Evolutionary conservation across 495 filamentous ascomycete species (phyloP).

Genomic region (Collariella sp.): DNA sequence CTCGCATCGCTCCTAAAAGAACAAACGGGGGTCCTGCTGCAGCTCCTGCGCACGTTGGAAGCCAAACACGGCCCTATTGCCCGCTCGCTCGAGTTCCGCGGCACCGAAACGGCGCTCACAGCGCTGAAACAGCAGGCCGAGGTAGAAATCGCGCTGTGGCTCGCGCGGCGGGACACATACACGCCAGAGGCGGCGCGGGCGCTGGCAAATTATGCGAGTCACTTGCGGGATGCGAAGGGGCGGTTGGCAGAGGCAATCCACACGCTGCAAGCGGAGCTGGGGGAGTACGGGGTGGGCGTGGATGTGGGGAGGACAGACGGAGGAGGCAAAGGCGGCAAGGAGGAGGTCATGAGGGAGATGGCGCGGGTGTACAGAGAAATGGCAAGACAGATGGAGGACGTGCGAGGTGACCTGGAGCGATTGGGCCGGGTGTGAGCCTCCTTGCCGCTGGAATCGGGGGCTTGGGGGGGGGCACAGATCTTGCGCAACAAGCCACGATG

Average conservation of each 20-base stretch:
- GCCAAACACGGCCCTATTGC: conserved; percentile 58
- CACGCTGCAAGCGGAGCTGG: conserved; percentile 42
- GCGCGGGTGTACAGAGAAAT: conserved; percentile 51
- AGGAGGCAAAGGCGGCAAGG: conserved; percentile 25
- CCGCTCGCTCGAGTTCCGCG: conserved; percentile 52
- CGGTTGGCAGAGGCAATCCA: conserved; percentile 40
- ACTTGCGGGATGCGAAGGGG: conserved; percentile 44
- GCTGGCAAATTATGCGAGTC: conserved; percentile 46
- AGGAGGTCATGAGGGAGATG: conserved; percentile 49
- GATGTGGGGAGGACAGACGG: conserved; percentile 18
- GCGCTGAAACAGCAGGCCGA: conserved; percentile 39
- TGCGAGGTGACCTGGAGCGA: conserved; percentile 48
- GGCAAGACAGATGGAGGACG: conserved; percentile 45
- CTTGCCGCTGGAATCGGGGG: too few species aligned
- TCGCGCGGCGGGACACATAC: conserved; percentile 38
- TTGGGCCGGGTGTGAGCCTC: conserved; percentile 28
- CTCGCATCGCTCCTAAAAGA: conserved; percentile 24
- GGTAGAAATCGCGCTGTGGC: conserved; percentile 27
- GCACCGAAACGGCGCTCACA: conserved; percentile 45
- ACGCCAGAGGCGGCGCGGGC: conserved; percentile 50
- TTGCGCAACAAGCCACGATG: background rate
- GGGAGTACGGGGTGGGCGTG: conserved; percentile 44
- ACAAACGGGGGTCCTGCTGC: conserved; percentile 24
- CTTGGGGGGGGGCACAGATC: background rate
- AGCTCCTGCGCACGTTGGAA: conserved; percentile 33